Percentiles rank a stretch among this genome's conserved stretches.
Evolutionary conservation across 73 alveolate genomes (phyloP).

Genomic region (Blepharisma stoltei): DNA sequence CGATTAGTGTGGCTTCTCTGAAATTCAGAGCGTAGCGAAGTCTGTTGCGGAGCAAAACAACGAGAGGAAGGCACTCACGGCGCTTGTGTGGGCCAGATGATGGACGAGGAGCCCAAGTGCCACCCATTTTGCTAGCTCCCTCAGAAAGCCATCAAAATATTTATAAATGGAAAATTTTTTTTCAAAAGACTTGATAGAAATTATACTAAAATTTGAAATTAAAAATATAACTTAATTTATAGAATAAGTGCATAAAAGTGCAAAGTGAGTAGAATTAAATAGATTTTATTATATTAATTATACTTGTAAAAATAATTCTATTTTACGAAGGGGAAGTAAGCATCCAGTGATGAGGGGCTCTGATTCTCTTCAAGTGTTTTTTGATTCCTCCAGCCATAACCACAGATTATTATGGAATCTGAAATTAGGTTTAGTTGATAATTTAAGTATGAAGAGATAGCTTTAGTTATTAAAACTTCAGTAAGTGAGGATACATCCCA

Average conservation of each 20-base stretch:
- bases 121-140: conserved; percentile 89
- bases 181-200: too few relatives aligned
- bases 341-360: conserved; percentile 99
- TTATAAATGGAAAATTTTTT: too few relatives aligned
- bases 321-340: too few relatives aligned
- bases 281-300: too few relatives aligned
- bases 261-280: too few relatives aligned
- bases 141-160: too few relatives aligned
- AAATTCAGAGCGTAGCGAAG: conserved; percentile 86
- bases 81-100: conserved; percentile 97
- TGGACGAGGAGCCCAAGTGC: conserved; percentile 92
- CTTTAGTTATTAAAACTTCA: background rate
- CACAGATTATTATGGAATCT: too few relatives aligned
- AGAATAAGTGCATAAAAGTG: too few relatives aligned
- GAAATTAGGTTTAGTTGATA: background rate
- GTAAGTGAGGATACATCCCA: conserved; percentile 13
- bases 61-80: conserved; percentile 93
- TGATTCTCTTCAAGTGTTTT: conserved; percentile 97
- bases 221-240: too few relatives aligned
- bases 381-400: conserved; percentile 96
- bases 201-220: too few relatives aligned
- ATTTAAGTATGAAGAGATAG: background rate
- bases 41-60: conserved; percentile 81
- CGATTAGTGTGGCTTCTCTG: conserved; percentile 78
- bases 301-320: too few relatives aligned